These are phyloP conservation scores for Escovopsis sp. DNA, from an alignment of 2,329 filamentous ascomycete genomes.

Conservation along the genomic window DNA sequence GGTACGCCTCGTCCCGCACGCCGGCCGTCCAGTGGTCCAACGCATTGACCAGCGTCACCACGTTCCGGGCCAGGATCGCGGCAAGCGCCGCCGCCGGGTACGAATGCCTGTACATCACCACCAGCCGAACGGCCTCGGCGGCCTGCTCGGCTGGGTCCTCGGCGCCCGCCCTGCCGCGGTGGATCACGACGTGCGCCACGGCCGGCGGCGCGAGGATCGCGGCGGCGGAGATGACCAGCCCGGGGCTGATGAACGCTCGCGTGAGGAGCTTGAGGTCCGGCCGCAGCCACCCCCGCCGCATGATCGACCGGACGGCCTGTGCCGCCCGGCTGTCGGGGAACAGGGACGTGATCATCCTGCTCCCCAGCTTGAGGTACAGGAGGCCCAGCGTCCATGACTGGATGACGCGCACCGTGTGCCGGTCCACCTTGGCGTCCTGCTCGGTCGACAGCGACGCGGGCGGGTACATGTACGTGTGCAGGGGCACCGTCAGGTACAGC, in stretches of 20 bases:
- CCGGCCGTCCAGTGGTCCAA: constrained; percentile 64
- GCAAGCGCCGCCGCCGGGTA: constrained; percentile 53
- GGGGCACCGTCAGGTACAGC: constrained; percentile 73
- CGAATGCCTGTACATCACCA: constrained; percentile 39
- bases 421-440: constrained; percentile 13
- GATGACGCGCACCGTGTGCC: constrained; percentile 69
- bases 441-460: constrained; percentile 15
- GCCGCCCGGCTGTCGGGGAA: constrained; percentile 58
- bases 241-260: constrained; percentile 72
- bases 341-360: constrained; percentile 52
- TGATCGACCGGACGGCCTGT: constrained; percentile 57
- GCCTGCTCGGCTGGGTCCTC: constrained; percentile 13
- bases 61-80: constrained; percentile 27
- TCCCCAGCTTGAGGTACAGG: constrained; percentile 71
- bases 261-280: constrained; percentile 71
- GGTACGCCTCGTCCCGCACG: constrained; percentile 87
- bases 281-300: constrained; percentile 60
- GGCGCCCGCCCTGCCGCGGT: constrained; percentile 9
- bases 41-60: constrained; percentile 40
- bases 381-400: constrained; percentile 92
- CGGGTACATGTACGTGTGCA: constrained; percentile 61
- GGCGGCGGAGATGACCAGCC: constrained; percentile 42
- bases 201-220: constrained; percentile 52
- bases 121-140: constrained; percentile 14
- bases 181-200: constrained; percentile 29